Base-by-base conservation (phyloP, 495 filamentous ascomycete genomes). In the Friedmanniomyces simplex region DNA sequence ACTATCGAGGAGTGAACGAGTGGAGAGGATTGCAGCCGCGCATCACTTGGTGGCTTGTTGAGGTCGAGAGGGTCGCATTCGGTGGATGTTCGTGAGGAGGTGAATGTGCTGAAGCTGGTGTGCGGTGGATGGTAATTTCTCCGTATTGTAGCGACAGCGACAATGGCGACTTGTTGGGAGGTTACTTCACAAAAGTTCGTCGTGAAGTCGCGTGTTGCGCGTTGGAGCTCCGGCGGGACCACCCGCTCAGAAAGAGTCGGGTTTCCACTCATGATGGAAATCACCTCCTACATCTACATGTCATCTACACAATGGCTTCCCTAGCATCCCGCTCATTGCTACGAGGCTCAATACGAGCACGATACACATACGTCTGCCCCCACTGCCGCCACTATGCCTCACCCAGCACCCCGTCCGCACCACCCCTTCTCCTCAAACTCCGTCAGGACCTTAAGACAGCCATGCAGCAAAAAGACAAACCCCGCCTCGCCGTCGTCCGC, bases 381-480 rank as follows among this genome's bases (percentile, higher is more conserved):
- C 53, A 57, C 41, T 71, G 59, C 58, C 50, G 63, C 28, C 68
- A 65, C 60, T 66, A 55, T 36, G 52, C 61, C 25, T 43, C 54
- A 7, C 45, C 63, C 6, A 56, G 57, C 6, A 46, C 59, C 20
- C 52, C 57, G 18, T 50, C 64, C 24, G 58, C 67, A 69, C 74
- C 34, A 58, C 71, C 51, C 58, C 67, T 67, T 64, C 76, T 62
- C 52, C 68, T 58, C 43, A 79, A 76, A 52, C 61, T 85, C 45
- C 74, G 79, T 36, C 62, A 69, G 47, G 82, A 84, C 65, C 69
- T 85, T 24, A 84, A 84, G 67, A 74, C 62, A 34, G 82, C 82
- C 18, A 79, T 85, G 78, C 71, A 77, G 64, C 76, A 76, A 0
- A 84, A 83, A 67, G 79, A 85, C 59, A 78, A 68, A 22, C 63